Base-by-base conservation (phyloP, 371 early-diverging fungal species). In the Phascolomyces articulosus region DNA sequence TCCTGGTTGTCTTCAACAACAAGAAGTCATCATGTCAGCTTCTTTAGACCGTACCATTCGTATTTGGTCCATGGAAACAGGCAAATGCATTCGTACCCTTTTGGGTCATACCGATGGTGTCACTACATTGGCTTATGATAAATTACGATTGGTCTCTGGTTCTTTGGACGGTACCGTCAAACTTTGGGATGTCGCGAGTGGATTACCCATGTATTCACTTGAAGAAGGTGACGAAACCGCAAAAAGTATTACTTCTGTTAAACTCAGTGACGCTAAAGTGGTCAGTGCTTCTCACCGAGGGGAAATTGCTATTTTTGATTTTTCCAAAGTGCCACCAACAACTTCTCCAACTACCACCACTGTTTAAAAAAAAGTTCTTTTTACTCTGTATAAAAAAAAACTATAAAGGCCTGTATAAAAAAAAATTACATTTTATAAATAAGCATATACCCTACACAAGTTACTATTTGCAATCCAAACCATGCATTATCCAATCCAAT, bases 171-270 rank as follows among this genome's bases (percentile, higher is more conserved):
- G 89, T n/a, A 82, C 84, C 9, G 83, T 98, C 29, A 92, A 91
- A 69, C 81, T 97, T 49, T 99, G 98, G 98, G 96, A 96, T 66
- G 78, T 92, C 4, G 91, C 93, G 59, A 87, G 85, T 24, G 96
- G 94, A 7, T 65, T 86, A 34, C 78, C 85, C 48, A 70, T 94
- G 62, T 87, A 91, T 59, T 88, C 93, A 1, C 75, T 94, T 48
- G 68, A 73, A 6, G 85, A 84, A 2, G 80, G 80, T 40, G 61
- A 71, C 3, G 41, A 38, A 49, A 85, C 79, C 2, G 85, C 83
- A 1, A 51, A 51, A 24, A 79, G 92, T 4, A 87, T 95, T 40
- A 87, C 87, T 38, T 82, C 90, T 55, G 83, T 88, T 58, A 80
- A 83, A 1, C 72, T 95, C 47, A 84, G 91, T 44, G 97, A 96